These are phyloP conservation scores for Podaxis mareebaensis DNA, from an alignment of 768 basidiomycete genomes.

Conservation along the genomic window DNA sequence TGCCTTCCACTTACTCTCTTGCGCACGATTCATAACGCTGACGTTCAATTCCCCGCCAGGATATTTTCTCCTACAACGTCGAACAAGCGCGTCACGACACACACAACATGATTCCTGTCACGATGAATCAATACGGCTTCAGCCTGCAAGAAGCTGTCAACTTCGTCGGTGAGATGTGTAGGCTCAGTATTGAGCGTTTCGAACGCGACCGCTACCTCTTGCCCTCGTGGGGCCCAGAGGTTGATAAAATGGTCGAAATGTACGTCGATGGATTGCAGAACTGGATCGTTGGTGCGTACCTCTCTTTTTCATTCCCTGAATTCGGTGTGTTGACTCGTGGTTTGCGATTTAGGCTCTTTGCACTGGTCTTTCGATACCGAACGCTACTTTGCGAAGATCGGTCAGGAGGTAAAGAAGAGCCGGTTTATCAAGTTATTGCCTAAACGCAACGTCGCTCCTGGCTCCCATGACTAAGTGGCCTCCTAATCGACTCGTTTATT, in stretches of 20 bases:
- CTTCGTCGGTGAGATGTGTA: slow-evolving; percentile 62
- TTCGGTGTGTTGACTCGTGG: too few species aligned
- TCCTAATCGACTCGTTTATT: background rate
- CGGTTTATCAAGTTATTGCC: slow-evolving; percentile 54
- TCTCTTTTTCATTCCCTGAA: background rate
- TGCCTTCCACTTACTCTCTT: background rate
- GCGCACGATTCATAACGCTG: slow-evolving; percentile 10
- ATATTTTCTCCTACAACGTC: slow-evolving; percentile 74
- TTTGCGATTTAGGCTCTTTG: slow-evolving; percentile 39
- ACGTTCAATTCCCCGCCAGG: slow-evolving; percentile 36
- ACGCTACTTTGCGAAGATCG: slow-evolving; percentile 66
- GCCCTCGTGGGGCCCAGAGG: slow-evolving; percentile 61
- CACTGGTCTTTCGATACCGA: slow-evolving; percentile 72
- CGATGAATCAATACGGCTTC: slow-evolving; percentile 60
- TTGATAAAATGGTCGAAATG: slow-evolving; percentile 55
- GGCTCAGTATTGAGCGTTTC: slow-evolving; percentile 53
- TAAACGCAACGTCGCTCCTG: background rate
- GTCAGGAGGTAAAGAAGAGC: slow-evolving; percentile 51
- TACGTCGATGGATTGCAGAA: slow-evolving; percentile 64
- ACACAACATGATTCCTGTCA: slow-evolving; percentile 71
- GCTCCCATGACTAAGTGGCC: background rate
- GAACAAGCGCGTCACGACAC: slow-evolving; percentile 70
- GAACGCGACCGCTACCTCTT: slow-evolving; percentile 44
- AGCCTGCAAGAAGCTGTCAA: slow-evolving; percentile 63
- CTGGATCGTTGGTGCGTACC: slow-evolving; percentile 61